A percentile compares a stretch with the other conserved stretches of the same genome.
These are phyloP conservation scores for Lichtheimia ramosa DNA, from an alignment of 371 early-diverging fungal species.

Conservation along the genomic window DNA sequence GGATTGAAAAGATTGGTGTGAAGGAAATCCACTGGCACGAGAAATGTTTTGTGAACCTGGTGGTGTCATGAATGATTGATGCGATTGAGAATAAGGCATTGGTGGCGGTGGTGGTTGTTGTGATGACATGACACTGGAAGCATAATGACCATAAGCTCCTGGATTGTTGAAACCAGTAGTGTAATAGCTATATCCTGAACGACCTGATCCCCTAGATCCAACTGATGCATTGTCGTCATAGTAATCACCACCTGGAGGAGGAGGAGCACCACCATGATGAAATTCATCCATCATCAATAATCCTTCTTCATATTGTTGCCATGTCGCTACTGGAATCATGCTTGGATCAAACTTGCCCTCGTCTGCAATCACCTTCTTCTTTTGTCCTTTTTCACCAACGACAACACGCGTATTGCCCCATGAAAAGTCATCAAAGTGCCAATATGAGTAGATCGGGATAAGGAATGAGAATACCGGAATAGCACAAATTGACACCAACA, in stretches of 20 bases:
- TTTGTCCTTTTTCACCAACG: conserved; percentile 60
- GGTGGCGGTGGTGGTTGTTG: background rate
- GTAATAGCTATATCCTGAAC: conserved; percentile 37
- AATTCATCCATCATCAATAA: conserved; percentile 21
- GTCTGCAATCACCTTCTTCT: conserved; percentile 51
- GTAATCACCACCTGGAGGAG: conserved; percentile 2
- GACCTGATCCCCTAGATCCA: conserved; percentile 21
- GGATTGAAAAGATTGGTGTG: conserved; percentile 15
- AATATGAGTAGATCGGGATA: conserved; percentile 73
- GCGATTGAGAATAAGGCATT: background rate
- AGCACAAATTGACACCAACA: conserved; percentile 69
- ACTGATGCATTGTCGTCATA: conserved; percentile 21
- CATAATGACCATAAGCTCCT: conserved; percentile 14
- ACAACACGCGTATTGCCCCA: conserved; percentile 87
- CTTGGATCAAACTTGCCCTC: conserved; percentile 72
- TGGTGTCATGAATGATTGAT: conserved; percentile 6
- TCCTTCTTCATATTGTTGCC: conserved; percentile 85
- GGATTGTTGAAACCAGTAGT: conserved; percentile 18
- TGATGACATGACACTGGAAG: conserved; percentile 13
- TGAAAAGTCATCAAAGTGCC: conserved; percentile 87
- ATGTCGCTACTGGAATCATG: conserved; percentile 71
- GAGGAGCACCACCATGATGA: conserved; percentile 1
- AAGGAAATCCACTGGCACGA: background rate
- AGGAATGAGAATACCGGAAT: conserved; percentile 61
- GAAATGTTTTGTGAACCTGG: background rate